Base-by-base conservation (phyloP, 352 stramenopile genomes). In the Phytophthora sp. region DNA sequence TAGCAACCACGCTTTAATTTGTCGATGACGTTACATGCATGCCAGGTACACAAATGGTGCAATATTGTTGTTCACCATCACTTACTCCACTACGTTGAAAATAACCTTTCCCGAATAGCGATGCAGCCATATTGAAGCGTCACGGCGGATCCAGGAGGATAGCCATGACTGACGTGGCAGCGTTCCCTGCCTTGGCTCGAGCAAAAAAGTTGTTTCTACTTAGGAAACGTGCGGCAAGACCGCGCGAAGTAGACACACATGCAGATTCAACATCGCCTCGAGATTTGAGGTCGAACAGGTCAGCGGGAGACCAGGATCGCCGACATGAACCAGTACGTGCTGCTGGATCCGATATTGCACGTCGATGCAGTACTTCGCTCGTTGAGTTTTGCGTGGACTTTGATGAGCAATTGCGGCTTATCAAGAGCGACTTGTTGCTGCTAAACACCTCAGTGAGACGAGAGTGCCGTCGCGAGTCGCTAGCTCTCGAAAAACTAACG, bases 201-300 rank as follows among this genome's bases (percentile, higher is more conserved):
- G 63, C 71, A 12, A 79, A 76, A 53, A 70, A 62, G 57, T 45
- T 71, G 41, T 79, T 70, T 21, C 44, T 70, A 12, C 44, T 27
- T 42, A 44, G 72, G 8, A 51, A 67, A 29, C 29, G 33, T 11
- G 18, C 30, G n/a, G 7, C 15, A 45, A 42, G 15, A 15, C 36
- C 3, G 9, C 45, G 20, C 3, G 53, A 46, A 57, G 31, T 8
- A 21, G 23, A 21, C 24, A 13, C 4, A 36, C 53, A 27, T 53
- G 33, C 1, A 26, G 24, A 26, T 38, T n/a, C n/a, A n/a, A n/a
- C n/a, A n/a, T n/a, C n/a, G n/a, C 42, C 20, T 36, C 49, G 18
- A 57, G 7, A 9, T 46, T 36, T 15, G 4, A 57, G 12, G 7
- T 27, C 35, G 1, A 58, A 36, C 7, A 21, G 23, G 16, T 44